These are phyloP conservation scores for Dendrocalamus latiflorus DNA, from an alignment of 202 grass and related monocot species.

Conservation along the genomic window DNA sequence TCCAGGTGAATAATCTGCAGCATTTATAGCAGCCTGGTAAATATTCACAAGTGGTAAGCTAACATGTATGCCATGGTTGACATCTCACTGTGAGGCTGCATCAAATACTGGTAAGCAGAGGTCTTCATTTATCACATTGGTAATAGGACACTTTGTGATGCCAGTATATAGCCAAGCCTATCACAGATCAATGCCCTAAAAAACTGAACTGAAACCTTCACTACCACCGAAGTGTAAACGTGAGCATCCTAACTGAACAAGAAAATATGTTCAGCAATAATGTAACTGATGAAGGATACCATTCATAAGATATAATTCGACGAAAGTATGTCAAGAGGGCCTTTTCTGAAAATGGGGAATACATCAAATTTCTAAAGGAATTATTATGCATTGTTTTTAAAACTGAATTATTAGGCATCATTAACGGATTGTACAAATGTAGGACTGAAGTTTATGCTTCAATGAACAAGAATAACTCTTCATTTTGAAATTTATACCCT, in stretches of 20 bases:
- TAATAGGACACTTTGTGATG: too few species aligned
- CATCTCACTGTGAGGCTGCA: background rate
- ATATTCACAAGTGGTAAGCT: constrained; percentile 12
- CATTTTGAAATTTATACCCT: background rate
- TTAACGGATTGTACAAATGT: background rate
- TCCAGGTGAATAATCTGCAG: background rate
- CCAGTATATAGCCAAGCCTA: too few species aligned
- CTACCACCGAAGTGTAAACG: constrained; percentile 12
- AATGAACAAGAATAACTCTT: background rate
- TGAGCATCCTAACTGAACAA: background rate
- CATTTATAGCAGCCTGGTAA: background rate
- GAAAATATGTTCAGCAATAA: background rate
- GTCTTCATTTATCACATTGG: background rate
- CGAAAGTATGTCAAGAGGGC: background rate
- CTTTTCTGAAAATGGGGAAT: background rate
- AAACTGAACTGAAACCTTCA: background rate
- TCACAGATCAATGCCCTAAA: too few species aligned
- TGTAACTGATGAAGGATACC: background rate
- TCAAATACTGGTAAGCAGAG: background rate
- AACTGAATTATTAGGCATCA: too few species aligned
- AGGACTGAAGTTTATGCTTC: background rate
- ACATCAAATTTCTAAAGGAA: constrained; percentile 4
- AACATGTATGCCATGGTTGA: background rate
- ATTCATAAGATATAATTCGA: background rate
- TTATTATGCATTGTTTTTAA: background rate